Percentiles rank a stretch among this genome's conserved stretches.
Evolutionary conservation across 805 yeast genomes (phyloP).

Genomic region (Cyberlindnera maritima): DNA sequence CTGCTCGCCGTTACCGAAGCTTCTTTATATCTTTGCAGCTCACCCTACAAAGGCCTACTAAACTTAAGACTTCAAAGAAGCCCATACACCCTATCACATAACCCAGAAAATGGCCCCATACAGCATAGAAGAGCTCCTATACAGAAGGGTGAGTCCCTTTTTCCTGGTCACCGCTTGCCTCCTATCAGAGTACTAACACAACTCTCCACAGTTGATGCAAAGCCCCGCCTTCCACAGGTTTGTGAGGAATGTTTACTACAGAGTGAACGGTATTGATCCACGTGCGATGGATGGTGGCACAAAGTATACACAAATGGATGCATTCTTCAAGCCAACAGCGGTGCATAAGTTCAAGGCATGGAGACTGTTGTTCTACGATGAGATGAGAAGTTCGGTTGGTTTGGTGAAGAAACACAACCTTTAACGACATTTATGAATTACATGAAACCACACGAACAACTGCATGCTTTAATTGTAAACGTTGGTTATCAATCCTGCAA

Average conservation of each 20-base stretch:
- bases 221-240: conserved; percentile 60
- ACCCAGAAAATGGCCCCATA: conserved; percentile 25
- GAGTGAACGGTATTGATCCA: conserved; percentile 52
- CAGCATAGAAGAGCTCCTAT: conserved; percentile 48
- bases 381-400: conserved; percentile 53
- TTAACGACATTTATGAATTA: not conserved
- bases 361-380: conserved; percentile 56
- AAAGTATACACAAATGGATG: conserved; percentile 19
- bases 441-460: not conserved
- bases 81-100: not conserved
- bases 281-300: conserved; percentile 36
- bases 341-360: conserved; percentile 61
- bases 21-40: too few species aligned
- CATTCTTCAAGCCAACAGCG: conserved; percentile 42
- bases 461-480: not conserved
- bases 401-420: conserved; percentile 31
- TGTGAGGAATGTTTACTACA: conserved; percentile 61
- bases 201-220: conserved; percentile 38
- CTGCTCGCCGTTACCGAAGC: too few species aligned
- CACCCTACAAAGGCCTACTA: too few species aligned
- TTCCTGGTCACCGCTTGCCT: not conserved
- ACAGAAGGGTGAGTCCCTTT: conserved; percentile 13
- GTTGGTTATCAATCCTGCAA: conserved; percentile 4
- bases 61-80: too few species aligned
- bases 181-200: conserved; percentile 1